Conservation (phyloP, 2,329 filamentous ascomycete species). For the Fusarium nematophilum region DNA sequence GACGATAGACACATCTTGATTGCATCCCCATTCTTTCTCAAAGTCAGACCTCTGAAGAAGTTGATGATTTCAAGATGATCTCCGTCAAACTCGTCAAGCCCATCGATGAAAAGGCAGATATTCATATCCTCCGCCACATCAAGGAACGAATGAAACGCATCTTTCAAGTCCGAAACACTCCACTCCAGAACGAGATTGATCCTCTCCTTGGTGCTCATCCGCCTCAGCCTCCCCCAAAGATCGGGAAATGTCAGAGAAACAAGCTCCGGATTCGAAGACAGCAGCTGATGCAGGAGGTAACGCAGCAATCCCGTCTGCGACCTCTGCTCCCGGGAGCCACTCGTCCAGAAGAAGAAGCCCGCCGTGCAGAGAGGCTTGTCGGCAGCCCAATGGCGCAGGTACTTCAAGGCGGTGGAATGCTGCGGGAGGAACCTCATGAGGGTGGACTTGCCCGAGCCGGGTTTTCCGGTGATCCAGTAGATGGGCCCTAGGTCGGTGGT, state of each 20-base stretch:
- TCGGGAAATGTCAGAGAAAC: conserved; percentile 43
- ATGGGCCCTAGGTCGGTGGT: conserved; percentile 30
- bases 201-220: conserved; percentile 47
- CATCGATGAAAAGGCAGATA: conserved; percentile 48
- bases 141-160: conserved; percentile 39
- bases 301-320: conserved; percentile 52
- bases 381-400: conserved; percentile 43
- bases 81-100: conserved; percentile 50
- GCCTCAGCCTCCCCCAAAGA: conserved; percentile 43
- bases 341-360: conserved; percentile 60
- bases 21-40: conserved; percentile 10
- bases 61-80: conserved; percentile 43
- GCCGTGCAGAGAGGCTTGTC: conserved; percentile 46
- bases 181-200: conserved; percentile 46
- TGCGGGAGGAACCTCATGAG: conserved; percentile 54
- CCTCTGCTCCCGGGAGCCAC: conserved; percentile 52
- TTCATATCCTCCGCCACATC: conserved; percentile 34
- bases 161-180: conserved; percentile 45
- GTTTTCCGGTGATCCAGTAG: conserved; percentile 55
- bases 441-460: conserved; percentile 60
- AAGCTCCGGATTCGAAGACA: conserved; percentile 40
- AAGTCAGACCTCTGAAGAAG: conserved; percentile 42
- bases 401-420: conserved; percentile 27
- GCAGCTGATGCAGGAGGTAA: conserved; percentile 51
- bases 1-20: conserved; percentile 50